Conservation (phyloP, 495 filamentous ascomycete species). For the Tuber magnatum region DNA sequence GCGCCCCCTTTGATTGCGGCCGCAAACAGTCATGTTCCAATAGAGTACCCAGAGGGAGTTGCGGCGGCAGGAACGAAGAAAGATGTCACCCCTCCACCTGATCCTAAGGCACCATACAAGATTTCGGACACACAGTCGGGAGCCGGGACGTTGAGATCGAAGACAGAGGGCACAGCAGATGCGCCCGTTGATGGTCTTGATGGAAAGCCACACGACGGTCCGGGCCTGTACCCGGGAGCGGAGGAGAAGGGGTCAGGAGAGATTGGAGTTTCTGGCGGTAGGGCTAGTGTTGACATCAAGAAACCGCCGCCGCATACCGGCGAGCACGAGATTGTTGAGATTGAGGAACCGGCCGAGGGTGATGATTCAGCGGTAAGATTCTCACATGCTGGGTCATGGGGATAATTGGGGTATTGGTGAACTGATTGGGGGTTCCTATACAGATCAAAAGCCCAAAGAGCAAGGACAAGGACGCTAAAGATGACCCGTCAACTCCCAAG, state of each 20-base stretch:
- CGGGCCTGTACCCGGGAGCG: slow-evolving; percentile 46
- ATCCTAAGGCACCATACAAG: not conserved
- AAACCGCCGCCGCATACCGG: slow-evolving; percentile 43
- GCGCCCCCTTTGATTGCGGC: not conserved
- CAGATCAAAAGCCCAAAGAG: slow-evolving; percentile 21
- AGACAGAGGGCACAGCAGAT: slow-evolving; percentile 62
- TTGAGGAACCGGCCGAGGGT: slow-evolving; percentile 28
- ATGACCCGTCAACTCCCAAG: slow-evolving; percentile 24
- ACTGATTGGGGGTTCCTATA: slow-evolving; percentile 4
- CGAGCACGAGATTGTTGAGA: slow-evolving; percentile 40
- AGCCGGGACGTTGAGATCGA: not conserved
- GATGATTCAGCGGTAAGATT: slow-evolving; percentile 32
- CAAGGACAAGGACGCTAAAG: slow-evolving; percentile 37
- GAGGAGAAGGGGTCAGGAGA: slow-evolving; percentile 38
- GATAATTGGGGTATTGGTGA: not conserved
- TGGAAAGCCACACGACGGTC: slow-evolving; percentile 87
- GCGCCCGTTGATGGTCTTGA: slow-evolving; percentile 92
- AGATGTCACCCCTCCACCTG: not conserved
- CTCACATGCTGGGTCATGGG: not conserved
- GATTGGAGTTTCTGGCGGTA: slow-evolving; percentile 37
- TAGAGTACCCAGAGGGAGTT: slow-evolving; percentile 1
- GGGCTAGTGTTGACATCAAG: slow-evolving; percentile 60
- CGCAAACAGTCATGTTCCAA: not conserved
- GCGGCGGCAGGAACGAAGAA: not conserved
- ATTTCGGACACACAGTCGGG: not conserved